phyloP scores from a whole-genome alignment of 2,329 filamentous ascomycete species.

The Pestalotiopsis sp. region DNA sequence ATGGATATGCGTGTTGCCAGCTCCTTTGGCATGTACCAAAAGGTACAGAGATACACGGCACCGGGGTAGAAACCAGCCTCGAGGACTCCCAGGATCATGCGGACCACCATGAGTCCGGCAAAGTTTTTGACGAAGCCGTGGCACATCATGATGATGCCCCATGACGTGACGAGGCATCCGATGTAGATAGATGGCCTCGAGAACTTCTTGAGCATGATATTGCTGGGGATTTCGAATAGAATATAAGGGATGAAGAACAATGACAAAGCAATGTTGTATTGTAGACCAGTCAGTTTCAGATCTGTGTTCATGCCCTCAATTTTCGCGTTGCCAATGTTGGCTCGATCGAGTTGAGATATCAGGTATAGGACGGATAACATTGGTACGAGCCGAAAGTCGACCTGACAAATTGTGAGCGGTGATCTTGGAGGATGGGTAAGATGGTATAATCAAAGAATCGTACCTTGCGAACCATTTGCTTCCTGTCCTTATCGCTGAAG shows the following conservation, averaged over 20 bases:
- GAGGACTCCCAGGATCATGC: constrained; percentile 36
- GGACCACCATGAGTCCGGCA: constrained; percentile 27
- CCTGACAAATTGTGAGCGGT: background rate
- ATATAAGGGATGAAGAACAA: constrained; percentile 54
- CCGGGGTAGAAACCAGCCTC: constrained; percentile 35
- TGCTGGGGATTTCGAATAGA: constrained; percentile 64
- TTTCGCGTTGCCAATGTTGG: constrained; percentile 52
- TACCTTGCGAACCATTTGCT: constrained; percentile 28
- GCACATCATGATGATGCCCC: constrained; percentile 30
- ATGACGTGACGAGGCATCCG: constrained; percentile 63
- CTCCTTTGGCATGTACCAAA: constrained; percentile 34
- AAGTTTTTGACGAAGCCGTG: constrained; percentile 31
- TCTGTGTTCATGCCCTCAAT: constrained; percentile 44
- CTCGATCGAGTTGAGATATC: constrained; percentile 57
- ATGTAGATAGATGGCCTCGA: constrained; percentile 64
- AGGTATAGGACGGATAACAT: constrained; percentile 60
- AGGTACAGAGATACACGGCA: constrained; percentile 29
- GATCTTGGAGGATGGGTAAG: background rate
- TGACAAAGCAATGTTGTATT: constrained; percentile 69
- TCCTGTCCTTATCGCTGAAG: constrained; percentile 23
- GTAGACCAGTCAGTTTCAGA: constrained; percentile 44
- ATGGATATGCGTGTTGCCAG: constrained; percentile 28
- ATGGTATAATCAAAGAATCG: background rate
- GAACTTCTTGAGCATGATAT: constrained; percentile 66
- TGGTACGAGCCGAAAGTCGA: constrained; percentile 35